These are phyloP conservation scores for Xanthoconium separans DNA, from an alignment of 1,284 basidiomycete species.

Conservation along the genomic window DNA sequence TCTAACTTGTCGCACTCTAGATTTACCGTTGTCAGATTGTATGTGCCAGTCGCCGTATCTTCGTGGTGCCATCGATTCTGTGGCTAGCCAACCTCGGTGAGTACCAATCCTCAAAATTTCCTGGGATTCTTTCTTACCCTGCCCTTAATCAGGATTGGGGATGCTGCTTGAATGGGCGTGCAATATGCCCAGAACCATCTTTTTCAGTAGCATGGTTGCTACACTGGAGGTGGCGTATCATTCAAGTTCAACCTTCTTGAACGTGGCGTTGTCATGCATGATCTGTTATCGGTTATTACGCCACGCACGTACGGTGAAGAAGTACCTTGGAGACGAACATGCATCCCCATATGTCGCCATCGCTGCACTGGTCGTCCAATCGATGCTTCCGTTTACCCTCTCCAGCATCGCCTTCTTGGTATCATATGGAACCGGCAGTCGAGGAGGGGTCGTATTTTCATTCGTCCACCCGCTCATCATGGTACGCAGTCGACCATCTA, in stretches of 20 bases:
- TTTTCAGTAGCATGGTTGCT: neutral
- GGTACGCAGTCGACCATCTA: neutral
- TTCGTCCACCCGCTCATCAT: neutral
- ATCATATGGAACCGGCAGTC: neutral
- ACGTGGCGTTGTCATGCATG: neutral
- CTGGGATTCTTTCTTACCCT: neutral
- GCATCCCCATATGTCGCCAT: conserved; percentile 1
- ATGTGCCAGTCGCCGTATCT: neutral
- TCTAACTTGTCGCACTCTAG: neutral
- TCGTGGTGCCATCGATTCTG: neutral
- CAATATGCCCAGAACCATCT: neutral
- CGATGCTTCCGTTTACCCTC: neutral
- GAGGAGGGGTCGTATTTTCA: neutral
- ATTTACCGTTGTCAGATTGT: conserved; percentile 1
- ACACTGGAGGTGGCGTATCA: neutral
- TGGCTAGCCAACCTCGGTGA: neutral
- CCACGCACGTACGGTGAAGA: neutral
- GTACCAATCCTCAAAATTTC: neutral
- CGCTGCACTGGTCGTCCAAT: neutral
- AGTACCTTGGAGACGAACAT: neutral
- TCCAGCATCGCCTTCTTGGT: neutral
- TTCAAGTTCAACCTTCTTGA: neutral
- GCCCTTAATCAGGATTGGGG: neutral
- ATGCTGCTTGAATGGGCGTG: neutral
- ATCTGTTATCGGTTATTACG: neutral